phyloP scores from a whole-genome alignment of 176 grass and related monocot species.

The Rhynchospora pubera region DNA sequence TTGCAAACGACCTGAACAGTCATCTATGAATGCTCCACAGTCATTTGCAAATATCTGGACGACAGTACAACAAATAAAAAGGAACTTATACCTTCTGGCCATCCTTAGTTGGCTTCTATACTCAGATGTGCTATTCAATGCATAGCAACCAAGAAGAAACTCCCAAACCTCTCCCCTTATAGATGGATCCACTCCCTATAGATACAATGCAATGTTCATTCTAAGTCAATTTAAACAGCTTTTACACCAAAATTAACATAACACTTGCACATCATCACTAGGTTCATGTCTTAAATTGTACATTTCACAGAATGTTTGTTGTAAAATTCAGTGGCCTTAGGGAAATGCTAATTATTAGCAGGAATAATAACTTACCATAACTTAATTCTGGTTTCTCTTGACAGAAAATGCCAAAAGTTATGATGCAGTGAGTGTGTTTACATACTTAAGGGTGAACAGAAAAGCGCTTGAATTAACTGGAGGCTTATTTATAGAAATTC shows the following conservation, averaged over 20 bases:
- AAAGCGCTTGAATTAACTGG: neutral
- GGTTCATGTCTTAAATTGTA: neutral
- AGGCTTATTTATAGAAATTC: neutral
- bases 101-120: constrained; percentile 62
- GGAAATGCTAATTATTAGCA: neutral
- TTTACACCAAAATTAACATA: neutral
- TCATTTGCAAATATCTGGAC: neutral
- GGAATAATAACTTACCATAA: neutral
- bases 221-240: neutral
- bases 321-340: neutral
- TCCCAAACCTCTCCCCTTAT: constrained; percentile 94
- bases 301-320: too few relatives aligned
- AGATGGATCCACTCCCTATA: constrained; percentile 85
- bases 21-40: neutral
- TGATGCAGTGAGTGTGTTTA: neutral
- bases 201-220: constrained; percentile 1
- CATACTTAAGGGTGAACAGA: neutral
- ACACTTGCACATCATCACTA: neutral
- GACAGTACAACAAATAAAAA: neutral
- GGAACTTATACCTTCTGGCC: constrained; percentile 61
- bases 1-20: neutral
- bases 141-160: constrained; percentile 98
- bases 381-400: neutral
- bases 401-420: neutral
- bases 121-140: constrained; percentile 67